These are phyloP conservation scores for Alternaria novae-zelandiae DNA, from an alignment of 2,329 filamentous ascomycete genomes.

Conservation along the genomic window DNA sequence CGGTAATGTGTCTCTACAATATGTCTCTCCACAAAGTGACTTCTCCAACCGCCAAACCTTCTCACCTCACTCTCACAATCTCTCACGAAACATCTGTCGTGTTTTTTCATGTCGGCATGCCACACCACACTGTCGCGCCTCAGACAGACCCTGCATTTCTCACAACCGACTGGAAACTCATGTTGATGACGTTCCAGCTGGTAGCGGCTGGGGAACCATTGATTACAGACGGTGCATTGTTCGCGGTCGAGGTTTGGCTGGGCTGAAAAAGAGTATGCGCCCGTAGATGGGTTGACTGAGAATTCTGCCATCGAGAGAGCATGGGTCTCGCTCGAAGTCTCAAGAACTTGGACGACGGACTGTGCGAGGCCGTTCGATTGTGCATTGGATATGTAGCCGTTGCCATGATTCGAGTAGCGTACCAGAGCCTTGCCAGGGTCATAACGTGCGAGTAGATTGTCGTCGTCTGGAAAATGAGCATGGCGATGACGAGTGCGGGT, in stretches of 20 bases:
- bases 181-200: constrained; percentile 15
- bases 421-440: background rate
- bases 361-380: background rate
- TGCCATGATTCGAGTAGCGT: background rate
- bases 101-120: constrained; percentile 19
- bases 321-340: constrained; percentile 14
- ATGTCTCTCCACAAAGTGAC: constrained; percentile 21
- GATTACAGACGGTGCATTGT: constrained; percentile 22
- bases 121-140: constrained; percentile 19
- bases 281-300: constrained; percentile 3
- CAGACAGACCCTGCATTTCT: constrained; percentile 25
- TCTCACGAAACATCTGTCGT: constrained; percentile 32
- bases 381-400: background rate
- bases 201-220: constrained; percentile 22
- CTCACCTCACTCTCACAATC: constrained; percentile 20
- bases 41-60: constrained; percentile 22
- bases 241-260: constrained; percentile 29
- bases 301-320: constrained; percentile 22
- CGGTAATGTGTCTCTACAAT: constrained; percentile 16
- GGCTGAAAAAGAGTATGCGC: constrained; percentile 19
- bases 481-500: background rate
- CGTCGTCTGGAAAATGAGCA: background rate
- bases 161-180: constrained; percentile 23
- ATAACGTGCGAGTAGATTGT: background rate
- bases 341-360: constrained; percentile 16